Base-by-base conservation (phyloP, 306 rosid species). In the Canavalia ensiformis region DNA sequence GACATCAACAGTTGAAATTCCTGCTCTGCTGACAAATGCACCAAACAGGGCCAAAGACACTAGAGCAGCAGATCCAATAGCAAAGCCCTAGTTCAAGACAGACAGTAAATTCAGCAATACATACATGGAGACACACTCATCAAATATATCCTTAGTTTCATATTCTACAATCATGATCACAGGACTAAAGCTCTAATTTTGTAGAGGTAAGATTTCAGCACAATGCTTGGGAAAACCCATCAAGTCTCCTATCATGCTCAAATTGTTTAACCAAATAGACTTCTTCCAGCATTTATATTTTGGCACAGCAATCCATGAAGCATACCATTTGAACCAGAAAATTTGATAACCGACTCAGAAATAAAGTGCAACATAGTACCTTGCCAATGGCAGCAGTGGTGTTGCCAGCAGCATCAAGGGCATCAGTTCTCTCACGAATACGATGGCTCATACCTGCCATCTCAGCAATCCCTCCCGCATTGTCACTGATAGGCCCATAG, bases 391-490 rank as follows among this genome's bases (percentile, higher is more conserved):
- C 97, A 65, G 97, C 95, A 79, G 95, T 92, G 47, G 93, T 90
- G 90, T 92, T 90, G n/a, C 93, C 93, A 64, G 95, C 93, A 72
- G 95, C 95, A 88, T 92, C 97, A 59, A 92, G 95, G 72, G 92
- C 97, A 88, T 90, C 92, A 64, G 95, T 92, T 82, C 97, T 89
- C 88, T 92, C 97, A 71, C 95, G 94, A 82, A 92, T 92, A 28
- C 90, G 88, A 75, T 92, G 92, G 89, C 97, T 92, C 97, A 90
- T 92, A 75, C 92, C 95, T 12, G 95, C 94, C 94, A 92, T 90
- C 86, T 92, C 93, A 63, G 95, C 95, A 85, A 92, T 88, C 47
- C 97, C 97, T 86, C 97, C 95, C 0, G 97, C 93, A 82, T 92
- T 90, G 84, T 92, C 95, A 84, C 97, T 92, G 81, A 90, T 92